Base-by-base conservation (phyloP, 192 early-diverging fungal species). In the Coemansia sp. region DNA sequence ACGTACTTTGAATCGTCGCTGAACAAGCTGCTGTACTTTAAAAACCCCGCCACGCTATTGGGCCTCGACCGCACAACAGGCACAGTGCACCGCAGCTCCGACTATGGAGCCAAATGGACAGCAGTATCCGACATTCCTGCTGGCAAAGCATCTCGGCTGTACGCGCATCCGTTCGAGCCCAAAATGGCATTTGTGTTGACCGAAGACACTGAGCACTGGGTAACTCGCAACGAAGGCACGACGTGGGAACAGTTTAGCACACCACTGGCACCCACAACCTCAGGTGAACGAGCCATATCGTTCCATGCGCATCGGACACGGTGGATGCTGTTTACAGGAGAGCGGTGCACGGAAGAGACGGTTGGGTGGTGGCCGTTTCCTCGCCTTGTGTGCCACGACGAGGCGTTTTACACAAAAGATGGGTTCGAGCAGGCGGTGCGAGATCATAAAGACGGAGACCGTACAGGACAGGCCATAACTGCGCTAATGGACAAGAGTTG, bases 291-390 rank as follows among this genome's bases (percentile, higher is more conserved):
- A 19, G 71, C 80, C 19, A 45, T 82, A 55, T 67, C 56, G 57
- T 95, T 95, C 68, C 90, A 95, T 62, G 90, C 92, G 0, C 80
- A 81, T 43, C 75, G 90, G 6, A 27, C 84, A 0, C 66, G 82
- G 37, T 86, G 87, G 82, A 74, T 94, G 41, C 39, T 95, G 45
- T 92, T 88, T 69, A 78, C 69, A 37, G 88, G 84, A 22, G 69
- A 71, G 9, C 76, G 75, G 17, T 89, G 91, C 65, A 67, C 77
- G 2, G 59, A 76, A 49, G 74, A 69, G 49, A 74, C 55, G n/a
- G 51, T 69, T 45, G 78, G 78, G 10, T 75, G 72, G 78, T 77
- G 82, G 79, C 72, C 79, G 57, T 76, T 80, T 19, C 72, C 69
- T 0, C 56, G 61, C 22, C 55, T 62, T 27, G 66, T 85, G 25